Base-by-base conservation (phyloP, 2,329 filamentous ascomycete genomes). In the Hymenoscyphus fraxineus region DNA sequence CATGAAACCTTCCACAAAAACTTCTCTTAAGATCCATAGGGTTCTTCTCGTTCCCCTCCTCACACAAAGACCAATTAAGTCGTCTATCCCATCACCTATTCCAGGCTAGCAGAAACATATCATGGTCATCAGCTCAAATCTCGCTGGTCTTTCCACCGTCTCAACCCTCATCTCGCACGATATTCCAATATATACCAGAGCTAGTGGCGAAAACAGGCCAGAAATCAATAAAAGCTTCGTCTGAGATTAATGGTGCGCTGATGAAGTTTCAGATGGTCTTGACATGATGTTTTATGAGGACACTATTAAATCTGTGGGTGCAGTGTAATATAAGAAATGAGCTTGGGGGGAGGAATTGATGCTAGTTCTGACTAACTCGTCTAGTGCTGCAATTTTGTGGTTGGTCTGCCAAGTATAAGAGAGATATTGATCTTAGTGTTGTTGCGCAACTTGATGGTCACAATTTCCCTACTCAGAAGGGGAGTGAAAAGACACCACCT, bases 141-240 rank as follows among this genome's bases (percentile, higher is more conserved):
- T 90, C 0, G 86, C 87, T 6, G 87, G 86, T 2, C 78, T 89
- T 0, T 81, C 83, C 1, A 85, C 86, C 19, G 82, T 86, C 2
- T 81, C 83, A 51, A 79, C 84, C 65, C 82, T 88, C 6, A 76
- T 88, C 4, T 75, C 78, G 3, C 78, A 81, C 13, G 80, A 81
- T 47, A 78, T 83, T 1, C 74, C 79, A 0, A 86, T 89, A 0
- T 78, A 78, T 90, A 59, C 78, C 89, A 13, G 87, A 90, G 64
- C 83, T 85, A 22, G 80, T 81, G 0, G 71, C 80, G 2, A 87
- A 86, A 70, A 84, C 86, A 0, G 86, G 86, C 41, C 85, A 86
- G 1, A 88, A 89, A 70, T 85, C 81, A 70, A 87, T 89, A 75
- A 89, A 89, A 75, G 86, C 86, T 0, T 88, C 86, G 0, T 88